Base-by-base conservation (phyloP, 225 moss, liverwort and hornwort genomes). In the Sphagnum tenellum region DNA sequence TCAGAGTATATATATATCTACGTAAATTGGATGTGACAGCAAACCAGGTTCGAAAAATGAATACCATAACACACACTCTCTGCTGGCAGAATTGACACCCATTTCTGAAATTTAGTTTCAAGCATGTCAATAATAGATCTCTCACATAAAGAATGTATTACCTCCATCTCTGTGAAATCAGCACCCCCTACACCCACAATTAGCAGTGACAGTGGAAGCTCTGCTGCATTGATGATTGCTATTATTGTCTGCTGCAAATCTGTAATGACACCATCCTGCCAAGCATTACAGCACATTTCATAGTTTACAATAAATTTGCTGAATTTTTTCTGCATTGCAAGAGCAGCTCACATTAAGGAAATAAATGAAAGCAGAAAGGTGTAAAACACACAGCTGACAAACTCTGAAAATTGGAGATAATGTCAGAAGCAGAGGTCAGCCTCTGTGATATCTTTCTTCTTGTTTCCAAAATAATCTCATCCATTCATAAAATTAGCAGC, bases 181-280 rank as follows among this genome's bases (percentile, higher is more conserved):
- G 92, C 92, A 62, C 74, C 81, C 9, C 96, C 96, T 2, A 96
- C 96, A 45, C 96, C 92, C 12, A 96, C 77, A 51, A 96, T 90
- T 3, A 96, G 86, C 9, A 96, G 86, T 0, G 96, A 96, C 45
- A 96, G 77, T 3, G 92, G 92, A 5, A 80, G 68, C 66, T 71
- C 64, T 0, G 96, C 85, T 5, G 96, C 89, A 2, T 88, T 88
- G 57, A 92, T 90, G 4, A 96, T 79, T 2, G 96, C 96, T 57
- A 77, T 69, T 4, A 92, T 69, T 0, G 92, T 90, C 59, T 83
- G 88, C 54, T 92, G 86, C 66, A 86, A 75, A 77, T 96, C 96
- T 0, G 90, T 83, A 48, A 96, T 96, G 1, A 88, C 96, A 46
- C 96, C 92, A 54, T 96, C 96, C 78, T 78, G 72, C 46, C 49